Evolutionary conservation across 805 yeast species (phyloP).

Genomic region (Metschnikowia sp.): DNA sequence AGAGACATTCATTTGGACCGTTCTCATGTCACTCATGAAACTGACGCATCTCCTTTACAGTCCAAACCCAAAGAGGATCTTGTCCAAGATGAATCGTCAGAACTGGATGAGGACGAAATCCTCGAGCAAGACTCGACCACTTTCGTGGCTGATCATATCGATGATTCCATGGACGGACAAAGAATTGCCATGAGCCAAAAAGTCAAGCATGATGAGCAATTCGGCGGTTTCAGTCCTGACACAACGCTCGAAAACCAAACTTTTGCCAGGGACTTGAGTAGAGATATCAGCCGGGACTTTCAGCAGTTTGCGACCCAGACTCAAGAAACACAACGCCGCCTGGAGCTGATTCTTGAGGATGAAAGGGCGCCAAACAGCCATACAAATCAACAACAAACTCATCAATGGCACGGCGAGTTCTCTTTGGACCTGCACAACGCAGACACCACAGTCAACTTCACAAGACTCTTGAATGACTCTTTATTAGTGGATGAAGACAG

Average conservation of each 20-base stretch:
- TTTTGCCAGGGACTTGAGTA: conserved; percentile 4
- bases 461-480: background rate
- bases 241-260: conserved; percentile 9
- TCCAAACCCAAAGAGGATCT: background rate
- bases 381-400: background rate
- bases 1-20: no score
- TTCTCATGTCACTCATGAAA: background rate
- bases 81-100: background rate
- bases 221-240: conserved; percentile 13
- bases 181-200: background rate
- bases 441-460: conserved; percentile 2
- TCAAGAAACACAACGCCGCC: conserved; percentile 1
- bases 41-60: background rate
- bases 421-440: conserved; percentile 3
- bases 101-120: background rate
- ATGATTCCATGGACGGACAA: conserved; percentile 5
- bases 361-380: background rate
- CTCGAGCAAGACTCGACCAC: background rate
- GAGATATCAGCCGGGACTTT: conserved; percentile 10
- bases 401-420: conserved; percentile 1
- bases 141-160: background rate
- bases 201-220: background rate
- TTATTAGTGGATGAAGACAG: background rate
- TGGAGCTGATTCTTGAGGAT: background rate
- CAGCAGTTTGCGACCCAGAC: conserved; percentile 14